A percentile compares a stretch with the other conserved stretches of the same genome.
Evolutionary conservation across 2,329 filamentous ascomycete genomes (phyloP).

Genomic region (Davidsoniella australis): DNA sequence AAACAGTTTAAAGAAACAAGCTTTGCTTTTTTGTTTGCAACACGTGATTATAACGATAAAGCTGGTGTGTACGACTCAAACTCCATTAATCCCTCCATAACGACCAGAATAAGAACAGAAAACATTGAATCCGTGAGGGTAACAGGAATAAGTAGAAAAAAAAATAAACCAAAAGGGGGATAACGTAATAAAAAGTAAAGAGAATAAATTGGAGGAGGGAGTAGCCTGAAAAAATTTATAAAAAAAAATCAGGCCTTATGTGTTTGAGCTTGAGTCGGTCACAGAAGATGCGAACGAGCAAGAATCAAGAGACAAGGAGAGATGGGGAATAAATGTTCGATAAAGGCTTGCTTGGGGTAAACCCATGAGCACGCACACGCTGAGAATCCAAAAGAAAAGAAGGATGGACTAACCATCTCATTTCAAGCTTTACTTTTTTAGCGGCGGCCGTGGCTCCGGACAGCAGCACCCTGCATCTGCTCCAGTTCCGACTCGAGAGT

Average conservation of each 20-base stretch:
- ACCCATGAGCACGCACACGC: constrained; percentile 1
- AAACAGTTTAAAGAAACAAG: not conserved
- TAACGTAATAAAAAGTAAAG: constrained; percentile 10
- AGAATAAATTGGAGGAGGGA: constrained; percentile 1
- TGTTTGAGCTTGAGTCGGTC: constrained; percentile 2
- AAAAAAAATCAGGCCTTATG: constrained; percentile 1
- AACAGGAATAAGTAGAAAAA: not conserved
- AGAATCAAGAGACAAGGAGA: constrained; percentile 3
- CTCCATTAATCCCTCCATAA: constrained; percentile 9
- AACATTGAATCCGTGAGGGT: not conserved
- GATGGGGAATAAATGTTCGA: constrained; percentile 1
- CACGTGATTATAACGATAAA: constrained; percentile 10
- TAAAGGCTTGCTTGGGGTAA: not conserved
- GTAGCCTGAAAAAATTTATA: not conserved
- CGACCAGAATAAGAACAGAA: constrained; percentile 6
- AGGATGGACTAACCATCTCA: not conserved
- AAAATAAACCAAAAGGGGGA: constrained; percentile 6
- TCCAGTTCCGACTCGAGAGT: constrained; percentile 85
- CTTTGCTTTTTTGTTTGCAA: constrained; percentile 6
- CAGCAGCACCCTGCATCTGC: constrained; percentile 74
- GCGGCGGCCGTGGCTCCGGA: constrained; percentile 83
- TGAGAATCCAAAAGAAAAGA: constrained; percentile 4
- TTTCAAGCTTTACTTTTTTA: constrained; percentile 26
- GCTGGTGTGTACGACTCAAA: constrained; percentile 9
- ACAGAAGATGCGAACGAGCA: constrained; percentile 7